Percentiles rank a stretch among this genome's conserved stretches.
These are phyloP conservation scores for Dendryphion nanum DNA, from an alignment of 2,329 filamentous ascomycete genomes.

Conservation along the genomic window DNA sequence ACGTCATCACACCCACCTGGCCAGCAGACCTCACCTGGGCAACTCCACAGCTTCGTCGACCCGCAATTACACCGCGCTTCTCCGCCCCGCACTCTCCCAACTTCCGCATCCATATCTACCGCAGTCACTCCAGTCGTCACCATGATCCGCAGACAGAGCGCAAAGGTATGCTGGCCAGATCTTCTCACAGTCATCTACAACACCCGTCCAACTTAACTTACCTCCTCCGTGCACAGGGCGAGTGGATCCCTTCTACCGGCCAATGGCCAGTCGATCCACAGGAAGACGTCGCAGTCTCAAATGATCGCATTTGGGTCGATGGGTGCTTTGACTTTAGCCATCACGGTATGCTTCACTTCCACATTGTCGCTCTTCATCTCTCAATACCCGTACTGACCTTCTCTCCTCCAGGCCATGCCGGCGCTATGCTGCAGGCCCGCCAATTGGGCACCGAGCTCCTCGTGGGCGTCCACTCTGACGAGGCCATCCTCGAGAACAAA, in stretches of 20 bases:
- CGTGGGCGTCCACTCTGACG: conserved; percentile 93
- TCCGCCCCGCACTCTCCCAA: too few species aligned
- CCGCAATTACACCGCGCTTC: too few species aligned
- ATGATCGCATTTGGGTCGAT: conserved; percentile 92
- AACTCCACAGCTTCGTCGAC: too few species aligned
- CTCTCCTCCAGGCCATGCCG: conserved; percentile 72
- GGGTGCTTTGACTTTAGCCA: conserved; percentile 99
- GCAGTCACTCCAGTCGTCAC: conserved; percentile 3
- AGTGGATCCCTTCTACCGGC: conserved; percentile 51
- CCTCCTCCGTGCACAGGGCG: conserved; percentile 19
- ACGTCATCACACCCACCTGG: too few species aligned
- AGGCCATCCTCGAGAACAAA: conserved; percentile 94
- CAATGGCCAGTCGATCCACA: conserved; percentile 66
- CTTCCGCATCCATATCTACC: background rate
- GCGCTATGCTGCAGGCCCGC: conserved; percentile 93
- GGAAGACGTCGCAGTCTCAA: conserved; percentile 55
- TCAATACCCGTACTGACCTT: background rate
- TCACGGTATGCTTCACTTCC: conserved; percentile 61
- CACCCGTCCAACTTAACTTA: conserved; percentile 1
- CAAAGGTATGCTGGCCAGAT: conserved; percentile 21
- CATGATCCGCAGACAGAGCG: conserved; percentile 38
- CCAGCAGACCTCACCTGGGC: too few species aligned
- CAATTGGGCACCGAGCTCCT: conserved; percentile 85
- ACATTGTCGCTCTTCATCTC: conserved; percentile 3
- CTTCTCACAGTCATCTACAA: background rate